phyloP scores from a whole-genome alignment of 164 flowering plant genomes.

The Nymphaea colorata region DNA sequence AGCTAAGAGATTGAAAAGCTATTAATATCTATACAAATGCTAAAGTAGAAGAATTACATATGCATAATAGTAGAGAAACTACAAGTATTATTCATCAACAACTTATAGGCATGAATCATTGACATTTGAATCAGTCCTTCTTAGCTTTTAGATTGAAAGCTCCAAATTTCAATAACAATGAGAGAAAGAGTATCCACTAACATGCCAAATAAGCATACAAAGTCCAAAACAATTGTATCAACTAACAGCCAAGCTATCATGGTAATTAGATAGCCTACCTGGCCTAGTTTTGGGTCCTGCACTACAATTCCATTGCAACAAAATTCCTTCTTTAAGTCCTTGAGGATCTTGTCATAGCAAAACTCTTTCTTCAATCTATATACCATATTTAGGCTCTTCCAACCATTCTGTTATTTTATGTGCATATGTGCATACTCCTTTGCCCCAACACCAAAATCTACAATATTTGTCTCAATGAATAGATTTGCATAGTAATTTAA shows the following conservation, averaged over 20 bases:
- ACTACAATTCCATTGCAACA: slow-evolving; percentile 7
- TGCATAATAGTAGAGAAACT: too few relatives aligned
- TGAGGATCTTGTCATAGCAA: slow-evolving; percentile 6
- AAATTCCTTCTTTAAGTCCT: slow-evolving; percentile 4
- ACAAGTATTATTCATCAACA: too few relatives aligned
- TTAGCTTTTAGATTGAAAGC: too few relatives aligned
- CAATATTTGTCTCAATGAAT: slow-evolving; percentile 54
- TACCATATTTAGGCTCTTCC: slow-evolving; percentile 8
- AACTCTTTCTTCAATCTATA: slow-evolving; percentile 2
- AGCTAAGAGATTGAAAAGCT: too few relatives aligned
- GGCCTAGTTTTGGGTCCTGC: slow-evolving; percentile 5
- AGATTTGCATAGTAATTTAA: slow-evolving; percentile 21
- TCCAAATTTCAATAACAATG: too few relatives aligned
- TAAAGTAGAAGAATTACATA: too few relatives aligned
- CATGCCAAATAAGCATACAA: not conserved
- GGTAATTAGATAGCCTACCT: not conserved
- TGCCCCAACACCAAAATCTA: slow-evolving; percentile 42
- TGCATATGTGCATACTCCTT: slow-evolving; percentile 55
- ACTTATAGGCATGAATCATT: too few relatives aligned
- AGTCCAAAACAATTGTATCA: not conserved
- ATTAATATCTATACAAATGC: too few relatives aligned
- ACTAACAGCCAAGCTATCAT: not conserved
- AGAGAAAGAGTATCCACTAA: not conserved
- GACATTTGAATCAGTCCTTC: too few relatives aligned
- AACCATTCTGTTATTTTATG: slow-evolving; percentile 46